Base-by-base conservation (phyloP, 2,329 filamentous ascomycete genomes). In the Fusarium ambrosium region DNA sequence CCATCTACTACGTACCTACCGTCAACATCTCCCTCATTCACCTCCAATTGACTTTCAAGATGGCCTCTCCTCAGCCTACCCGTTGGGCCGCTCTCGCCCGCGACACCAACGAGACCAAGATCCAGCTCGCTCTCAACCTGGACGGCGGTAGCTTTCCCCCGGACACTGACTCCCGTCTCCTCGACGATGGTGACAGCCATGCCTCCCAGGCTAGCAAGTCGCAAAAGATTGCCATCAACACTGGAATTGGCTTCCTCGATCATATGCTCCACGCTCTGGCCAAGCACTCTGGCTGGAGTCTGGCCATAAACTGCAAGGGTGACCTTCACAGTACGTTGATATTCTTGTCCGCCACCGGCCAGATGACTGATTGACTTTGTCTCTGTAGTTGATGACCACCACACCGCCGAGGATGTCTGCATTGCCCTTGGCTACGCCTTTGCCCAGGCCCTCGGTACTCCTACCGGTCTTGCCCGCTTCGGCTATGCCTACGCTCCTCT, bases 241-340 rank as follows among this genome's bases (percentile, higher is more conserved):
- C 96, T 0, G 97, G 97, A 75, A 97, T 99, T 83, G 97, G 97
- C 69, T 99, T 99, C 85, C 89, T 99, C 66, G 97, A 99, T 86
- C 97, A 99, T 87, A 98, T 99, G 96, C 89, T 98, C 61, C 97
- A 99, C 85, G 97, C 97, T 7, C 89, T 98, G 65, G 94, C 97
- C 61, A 98, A 99, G 86, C 97, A 99, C 85, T 92, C 94, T 7
- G 96, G 97, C 73, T 98, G 96, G 97, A 97, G 93, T 86, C 85
- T 99, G 78, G 91, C 91, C 36, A 87, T 99, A 67, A 88, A 91
- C 74, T 97, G 95, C 84, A 90, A 93, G 82, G 97, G 97, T 64
- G 97, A 99, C 85, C 86, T 98, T 63, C 94, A 97, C 87, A 98
- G 94, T 96, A 85, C 75, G 91, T 89, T 34, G 18, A 32, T 20